Conservation (phyloP, 2,329 filamentous ascomycete genomes). For the Cladosporium austrohemisphaericum region DNA sequence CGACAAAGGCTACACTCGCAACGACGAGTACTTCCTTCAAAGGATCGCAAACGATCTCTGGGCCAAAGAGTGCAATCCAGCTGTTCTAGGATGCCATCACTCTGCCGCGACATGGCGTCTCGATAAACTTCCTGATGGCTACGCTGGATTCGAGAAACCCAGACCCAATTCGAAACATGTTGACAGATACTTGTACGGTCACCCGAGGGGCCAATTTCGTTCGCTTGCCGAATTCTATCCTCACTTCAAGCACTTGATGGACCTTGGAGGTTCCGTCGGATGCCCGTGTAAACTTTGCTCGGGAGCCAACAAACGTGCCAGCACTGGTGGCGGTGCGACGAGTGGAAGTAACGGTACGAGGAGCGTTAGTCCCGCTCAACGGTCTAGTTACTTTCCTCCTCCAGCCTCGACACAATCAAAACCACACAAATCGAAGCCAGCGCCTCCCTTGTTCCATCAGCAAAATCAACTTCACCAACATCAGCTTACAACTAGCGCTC, state of each 20-base stretch:
- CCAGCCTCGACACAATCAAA: not conserved
- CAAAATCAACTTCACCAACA: no score
- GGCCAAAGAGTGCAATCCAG: constrained; percentile 20
- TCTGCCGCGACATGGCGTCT: constrained; percentile 43
- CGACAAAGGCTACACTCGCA: constrained; percentile 19
- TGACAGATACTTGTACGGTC: constrained; percentile 57
- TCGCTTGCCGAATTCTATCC: constrained; percentile 54
- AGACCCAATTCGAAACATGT: constrained; percentile 39
- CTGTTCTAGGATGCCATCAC: constrained; percentile 7
- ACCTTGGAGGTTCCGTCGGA: constrained; percentile 36
- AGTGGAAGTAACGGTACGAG: constrained; percentile 4
- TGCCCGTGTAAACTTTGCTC: constrained; percentile 52
- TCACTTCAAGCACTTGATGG: constrained; percentile 57
- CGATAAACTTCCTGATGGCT: constrained; percentile 53
- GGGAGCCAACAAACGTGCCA: constrained; percentile 18
- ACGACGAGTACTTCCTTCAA: constrained; percentile 28
- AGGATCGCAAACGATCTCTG: constrained; percentile 25
- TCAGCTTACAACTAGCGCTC: not conserved
- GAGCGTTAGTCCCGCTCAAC: constrained; percentile 2
- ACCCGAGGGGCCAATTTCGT: constrained; percentile 51
- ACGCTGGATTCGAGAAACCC: constrained; percentile 48
- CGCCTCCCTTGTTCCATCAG: not conserved
- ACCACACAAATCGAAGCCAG: not conserved
- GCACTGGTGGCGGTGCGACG: not conserved
- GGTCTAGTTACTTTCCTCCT: constrained; percentile 2